Evolutionary conservation across 2,329 filamentous ascomycete species (phyloP).

Genomic region (Hypoxylon sp.): DNA sequence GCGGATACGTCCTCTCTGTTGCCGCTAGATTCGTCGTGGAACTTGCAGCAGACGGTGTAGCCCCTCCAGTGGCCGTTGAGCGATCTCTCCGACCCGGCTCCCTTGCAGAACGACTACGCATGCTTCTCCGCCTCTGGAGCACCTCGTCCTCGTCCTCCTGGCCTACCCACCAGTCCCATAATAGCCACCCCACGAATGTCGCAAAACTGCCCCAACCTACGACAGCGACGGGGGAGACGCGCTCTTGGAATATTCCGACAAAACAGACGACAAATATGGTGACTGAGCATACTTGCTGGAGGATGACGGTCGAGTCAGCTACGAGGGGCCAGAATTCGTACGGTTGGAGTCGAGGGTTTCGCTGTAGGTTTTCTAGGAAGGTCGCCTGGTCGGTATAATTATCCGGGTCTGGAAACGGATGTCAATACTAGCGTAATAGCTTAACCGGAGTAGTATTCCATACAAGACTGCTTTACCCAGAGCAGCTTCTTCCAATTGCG

Average conservation of each 20-base stretch:
- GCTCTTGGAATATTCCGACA: slow-evolving; percentile 87
- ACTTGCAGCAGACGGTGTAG: slow-evolving; percentile 59
- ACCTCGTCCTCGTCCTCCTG: slow-evolving; percentile 66
- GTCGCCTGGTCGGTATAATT: slow-evolving; percentile 98
- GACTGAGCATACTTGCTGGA: slow-evolving; percentile 96
- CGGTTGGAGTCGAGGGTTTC: slow-evolving; percentile 91
- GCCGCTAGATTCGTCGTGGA: slow-evolving; percentile 63
- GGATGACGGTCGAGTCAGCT: slow-evolving; percentile 94
- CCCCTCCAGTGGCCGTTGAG: slow-evolving; percentile 47
- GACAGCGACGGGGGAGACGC: slow-evolving; percentile 90
- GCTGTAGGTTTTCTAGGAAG: slow-evolving; percentile 94
- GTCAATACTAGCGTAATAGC: slow-evolving; percentile 41
- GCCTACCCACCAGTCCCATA: slow-evolving; percentile 93
- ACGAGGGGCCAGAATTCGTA: slow-evolving; percentile 99
- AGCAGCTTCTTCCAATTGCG: slow-evolving; percentile 93
- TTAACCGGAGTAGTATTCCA: slow-evolving; percentile 28
- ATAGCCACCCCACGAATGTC: slow-evolving; percentile 87
- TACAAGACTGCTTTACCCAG: slow-evolving; percentile 97
- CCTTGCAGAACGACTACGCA: slow-evolving; percentile 55
- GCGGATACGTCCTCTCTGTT: slow-evolving; percentile 49
- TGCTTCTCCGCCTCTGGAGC: slow-evolving; percentile 55
- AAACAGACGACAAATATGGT: slow-evolving; percentile 96
- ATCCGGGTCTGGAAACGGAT: slow-evolving; percentile 79
- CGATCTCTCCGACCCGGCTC: slow-evolving; percentile 51
- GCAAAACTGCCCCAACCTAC: slow-evolving; percentile 86